phyloP scores from a whole-genome alignment of 305 asterid species.

The Ilex paraguariensis region DNA sequence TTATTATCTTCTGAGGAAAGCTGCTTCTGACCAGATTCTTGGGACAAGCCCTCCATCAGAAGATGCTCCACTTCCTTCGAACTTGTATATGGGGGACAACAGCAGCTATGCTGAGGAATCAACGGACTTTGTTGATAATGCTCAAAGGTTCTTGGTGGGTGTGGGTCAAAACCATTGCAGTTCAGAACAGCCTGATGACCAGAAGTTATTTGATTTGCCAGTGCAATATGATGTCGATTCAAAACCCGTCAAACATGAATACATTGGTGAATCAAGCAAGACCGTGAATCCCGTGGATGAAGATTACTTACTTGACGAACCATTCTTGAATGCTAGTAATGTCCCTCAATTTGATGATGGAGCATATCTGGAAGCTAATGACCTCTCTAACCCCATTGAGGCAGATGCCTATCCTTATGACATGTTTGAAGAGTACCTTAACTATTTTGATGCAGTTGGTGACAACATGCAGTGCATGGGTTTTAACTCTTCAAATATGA shows the following conservation, averaged over 20 bases:
- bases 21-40: conserved; percentile 47
- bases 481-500: conserved; percentile 38
- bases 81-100: conserved; percentile 30
- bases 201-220: conserved; percentile 25
- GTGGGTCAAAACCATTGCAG: conserved; percentile 27
- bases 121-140: conserved; percentile 34
- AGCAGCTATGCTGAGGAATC: conserved; percentile 40
- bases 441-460: conserved; percentile 53
- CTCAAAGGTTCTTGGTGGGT: conserved; percentile 21
- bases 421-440: conserved; percentile 62
- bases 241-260: conserved; percentile 65
- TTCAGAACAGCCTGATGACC: conserved; percentile 32
- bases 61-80: conserved; percentile 32
- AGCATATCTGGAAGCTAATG: conserved; percentile 67
- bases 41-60: conserved; percentile 40
- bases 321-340: conserved; percentile 42
- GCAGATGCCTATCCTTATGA: conserved; percentile 32
- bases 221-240: conserved; percentile 28
- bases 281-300: conserved; percentile 32
- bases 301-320: conserved; percentile 61
- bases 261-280: conserved; percentile 72
- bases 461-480: conserved; percentile 30
- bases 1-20: not conserved
- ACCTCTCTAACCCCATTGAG: conserved; percentile 47
- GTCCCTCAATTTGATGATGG: conserved; percentile 42